Evolutionary conservation across 441 rosid species (phyloP).

Genomic region (Corymbia calophylla): DNA sequence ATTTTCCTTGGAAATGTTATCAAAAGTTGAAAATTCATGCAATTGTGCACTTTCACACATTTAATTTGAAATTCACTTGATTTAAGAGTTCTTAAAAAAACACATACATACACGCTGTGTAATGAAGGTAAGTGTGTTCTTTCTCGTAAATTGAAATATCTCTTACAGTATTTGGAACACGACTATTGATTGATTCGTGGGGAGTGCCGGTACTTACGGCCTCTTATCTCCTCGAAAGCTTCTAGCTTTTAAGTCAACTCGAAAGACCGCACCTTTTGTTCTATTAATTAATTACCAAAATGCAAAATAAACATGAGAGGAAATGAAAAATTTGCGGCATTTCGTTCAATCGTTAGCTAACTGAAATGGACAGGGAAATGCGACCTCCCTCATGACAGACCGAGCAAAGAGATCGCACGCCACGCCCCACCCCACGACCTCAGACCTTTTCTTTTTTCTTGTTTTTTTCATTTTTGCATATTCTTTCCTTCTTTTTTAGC

Average conservation of each 20-base stretch:
- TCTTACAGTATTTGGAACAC: not conserved
- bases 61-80: not conserved
- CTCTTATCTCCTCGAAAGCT: not conserved
- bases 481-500: not conserved
- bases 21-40: not conserved
- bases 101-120: not conserved
- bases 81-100: not conserved
- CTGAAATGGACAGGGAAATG: not conserved
- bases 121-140: accelerated
- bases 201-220: accelerated
- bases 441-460: not conserved
- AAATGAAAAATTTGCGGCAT: not conserved
- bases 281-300: not conserved
- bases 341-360: not conserved
- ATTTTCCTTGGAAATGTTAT: not conserved
- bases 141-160: not conserved
- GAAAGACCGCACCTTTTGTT: not conserved
- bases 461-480: not conserved
- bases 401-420: not conserved
- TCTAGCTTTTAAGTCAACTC: not conserved
- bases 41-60: too few relatives aligned
- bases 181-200: too few relatives aligned
- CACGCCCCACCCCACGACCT: not conserved
- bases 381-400: not conserved
- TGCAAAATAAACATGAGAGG: not conserved